These are phyloP conservation scores for Mentha longifolia DNA, from an alignment of 257 asterid species.

Conservation along the genomic window DNA sequence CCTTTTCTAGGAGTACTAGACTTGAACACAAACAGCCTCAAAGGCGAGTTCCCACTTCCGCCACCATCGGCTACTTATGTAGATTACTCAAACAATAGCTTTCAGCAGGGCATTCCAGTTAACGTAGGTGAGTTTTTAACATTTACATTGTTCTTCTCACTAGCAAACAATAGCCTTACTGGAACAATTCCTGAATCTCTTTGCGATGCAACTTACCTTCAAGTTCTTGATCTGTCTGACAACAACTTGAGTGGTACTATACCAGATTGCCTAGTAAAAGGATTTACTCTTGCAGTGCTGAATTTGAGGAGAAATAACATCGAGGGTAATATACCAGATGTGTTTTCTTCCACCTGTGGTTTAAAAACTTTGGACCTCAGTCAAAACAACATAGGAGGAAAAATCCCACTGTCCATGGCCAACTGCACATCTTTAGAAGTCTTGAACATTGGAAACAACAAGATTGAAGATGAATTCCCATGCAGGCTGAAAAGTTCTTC, in stretches of 20 bases:
- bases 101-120: constrained; percentile 37
- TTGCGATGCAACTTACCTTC: constrained; percentile 39
- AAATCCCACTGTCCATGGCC: constrained; percentile 44
- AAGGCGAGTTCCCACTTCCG: constrained; percentile 45
- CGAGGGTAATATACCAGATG: constrained; percentile 39
- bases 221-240: constrained; percentile 51
- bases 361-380: constrained; percentile 52
- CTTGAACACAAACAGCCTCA: constrained; percentile 41
- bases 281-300: constrained; percentile 37
- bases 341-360: constrained; percentile 34
- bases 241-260: constrained; percentile 42
- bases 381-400: constrained; percentile 42
- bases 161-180: constrained; percentile 41
- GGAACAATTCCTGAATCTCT: constrained; percentile 50
- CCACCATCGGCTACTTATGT: constrained; percentile 38
- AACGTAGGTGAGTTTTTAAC: constrained; percentile 13
- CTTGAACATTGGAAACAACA: constrained; percentile 47
- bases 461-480: constrained; percentile 42
- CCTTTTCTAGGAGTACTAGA: constrained; percentile 32
- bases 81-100: constrained; percentile 50
- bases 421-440: constrained; percentile 47
- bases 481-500: constrained; percentile 42
- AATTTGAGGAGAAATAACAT: constrained; percentile 44
- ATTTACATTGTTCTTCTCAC: constrained; percentile 35
- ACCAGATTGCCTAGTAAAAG: constrained; percentile 43